Evolutionary conservation across 768 basidiomycete species (phyloP), one percentile per base, ranked within the genome.

Genomic region (Boletus insuetus): DNA sequence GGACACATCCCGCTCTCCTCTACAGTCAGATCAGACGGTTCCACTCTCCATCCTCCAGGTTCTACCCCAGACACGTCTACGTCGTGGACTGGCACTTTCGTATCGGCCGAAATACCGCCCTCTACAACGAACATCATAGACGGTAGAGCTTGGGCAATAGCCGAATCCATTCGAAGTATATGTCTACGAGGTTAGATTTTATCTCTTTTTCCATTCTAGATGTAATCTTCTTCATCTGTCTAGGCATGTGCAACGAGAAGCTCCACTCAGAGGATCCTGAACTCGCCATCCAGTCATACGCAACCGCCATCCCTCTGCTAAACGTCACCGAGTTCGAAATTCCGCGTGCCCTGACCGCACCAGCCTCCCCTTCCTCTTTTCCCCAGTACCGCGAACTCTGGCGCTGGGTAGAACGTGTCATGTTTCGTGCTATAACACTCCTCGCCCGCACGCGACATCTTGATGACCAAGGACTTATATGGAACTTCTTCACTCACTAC

Each of bases 371-470:
- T 73, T 72, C 80, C 3, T 77, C 84, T 6, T 93, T 93, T 62
- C 67, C 74, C 4, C 79, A 79, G 44, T 84, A 89, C 52, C 86
- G 88, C 8, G 94, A 98, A 63, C 77, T 95, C 11, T 94, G 91
- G 78, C 79, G 93, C 47, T 94, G 91, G 89, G 77, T 82, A 3
- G 92, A 96, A 62, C 79, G 85, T 19, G 77, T 91, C 22, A 74
- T 94, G n/a, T 89, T 89, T 76, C 82, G 94, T n/a, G 85, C 85
- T 3, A 79, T 90, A 41, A 74, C 89, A 2, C 70, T 93, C 0
- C 80, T 84, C 16, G 74, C 90, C 4, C 78, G 79, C 14, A 71
- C 73, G 0, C 74, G 72, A 14, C 60, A 64, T 53, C 66, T 67
- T 11, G 73, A 76, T 45, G 74, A 77, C 49, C 51, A 61, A 7